phyloP scores from a whole-genome alignment of 73 alveolate genomes.

The Stentor roeselii region DNA sequence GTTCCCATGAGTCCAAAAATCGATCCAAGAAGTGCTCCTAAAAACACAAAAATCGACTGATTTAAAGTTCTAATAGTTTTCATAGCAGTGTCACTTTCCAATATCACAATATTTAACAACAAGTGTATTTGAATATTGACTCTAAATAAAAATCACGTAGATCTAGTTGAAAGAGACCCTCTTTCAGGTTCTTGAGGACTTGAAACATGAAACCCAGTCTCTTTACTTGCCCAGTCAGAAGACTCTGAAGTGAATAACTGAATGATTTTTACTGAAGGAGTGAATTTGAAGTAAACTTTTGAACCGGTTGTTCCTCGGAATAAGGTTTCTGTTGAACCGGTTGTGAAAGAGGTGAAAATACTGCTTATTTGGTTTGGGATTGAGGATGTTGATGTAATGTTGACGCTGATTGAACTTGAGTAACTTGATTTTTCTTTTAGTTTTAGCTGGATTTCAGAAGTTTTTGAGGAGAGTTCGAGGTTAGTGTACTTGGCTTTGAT shows the following conservation, averaged over 20 bases:
- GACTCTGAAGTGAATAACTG: not conserved
- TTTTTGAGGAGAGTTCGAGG: no score
- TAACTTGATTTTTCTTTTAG: not conserved
- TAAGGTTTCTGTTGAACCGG: not conserved
- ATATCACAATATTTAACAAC: not conserved
- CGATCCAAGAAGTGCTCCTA: not conserved
- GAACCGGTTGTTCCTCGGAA: not conserved
- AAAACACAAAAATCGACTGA: not conserved
- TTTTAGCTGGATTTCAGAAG: no score
- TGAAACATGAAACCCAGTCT: slow-evolving; percentile 19
- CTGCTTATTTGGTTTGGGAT: slow-evolving; percentile 12
- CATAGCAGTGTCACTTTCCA: not conserved
- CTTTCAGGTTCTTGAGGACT: not conserved
- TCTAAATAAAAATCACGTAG: not conserved
- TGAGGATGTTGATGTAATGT: not conserved
- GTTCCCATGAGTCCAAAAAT: slow-evolving; percentile 22
- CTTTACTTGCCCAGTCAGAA: not conserved
- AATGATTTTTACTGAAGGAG: slow-evolving; percentile 21
- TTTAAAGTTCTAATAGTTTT: not conserved
- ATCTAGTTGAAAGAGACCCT: not conserved
- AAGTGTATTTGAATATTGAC: not conserved
- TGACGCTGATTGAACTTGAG: not conserved
- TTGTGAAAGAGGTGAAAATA: not conserved
- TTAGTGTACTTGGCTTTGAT: no score
- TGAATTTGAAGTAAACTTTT: not conserved